phyloP scores from a whole-genome alignment of 75 land plant species.

The Sequoia sempervirens region DNA sequence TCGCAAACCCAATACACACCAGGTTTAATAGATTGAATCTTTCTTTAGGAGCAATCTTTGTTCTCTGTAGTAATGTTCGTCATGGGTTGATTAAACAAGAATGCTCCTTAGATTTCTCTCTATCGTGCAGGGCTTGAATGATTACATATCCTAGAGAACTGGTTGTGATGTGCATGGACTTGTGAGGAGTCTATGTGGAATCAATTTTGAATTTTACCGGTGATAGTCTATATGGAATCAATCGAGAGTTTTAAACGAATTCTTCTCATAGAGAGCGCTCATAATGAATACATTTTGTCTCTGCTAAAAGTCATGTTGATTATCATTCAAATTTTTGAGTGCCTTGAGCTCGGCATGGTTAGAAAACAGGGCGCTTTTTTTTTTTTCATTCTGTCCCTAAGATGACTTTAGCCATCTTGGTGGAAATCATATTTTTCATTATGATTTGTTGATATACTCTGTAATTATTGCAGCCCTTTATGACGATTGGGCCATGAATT shows the following conservation, averaged over 20 bases:
- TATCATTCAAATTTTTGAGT: background rate
- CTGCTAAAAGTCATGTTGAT: background rate
- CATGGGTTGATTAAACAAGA: too few species aligned
- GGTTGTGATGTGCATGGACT: background rate
- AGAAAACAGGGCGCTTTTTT: background rate
- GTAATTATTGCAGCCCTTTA: background rate
- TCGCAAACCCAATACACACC: too few species aligned
- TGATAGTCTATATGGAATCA: background rate
- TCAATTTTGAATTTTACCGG: background rate
- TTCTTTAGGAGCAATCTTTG: too few species aligned
- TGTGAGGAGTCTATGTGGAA: background rate
- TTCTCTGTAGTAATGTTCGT: too few species aligned
- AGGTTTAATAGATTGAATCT: too few species aligned
- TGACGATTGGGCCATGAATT: background rate
- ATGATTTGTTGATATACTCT: background rate
- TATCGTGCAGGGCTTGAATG: background rate
- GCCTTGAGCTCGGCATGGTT: background rate
- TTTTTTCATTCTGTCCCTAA: background rate
- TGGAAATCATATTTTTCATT: background rate
- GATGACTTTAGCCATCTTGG: background rate
- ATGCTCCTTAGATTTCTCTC: background rate
- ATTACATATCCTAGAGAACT: background rate
- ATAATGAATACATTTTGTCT: background rate
- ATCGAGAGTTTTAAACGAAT: background rate
- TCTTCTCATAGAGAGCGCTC: background rate